Percentiles rank a stretch among this genome's conserved stretches.
Evolutionary conservation across 345 rosid species (phyloP).

Genomic region (Cardamine chenopodiifolia): DNA sequence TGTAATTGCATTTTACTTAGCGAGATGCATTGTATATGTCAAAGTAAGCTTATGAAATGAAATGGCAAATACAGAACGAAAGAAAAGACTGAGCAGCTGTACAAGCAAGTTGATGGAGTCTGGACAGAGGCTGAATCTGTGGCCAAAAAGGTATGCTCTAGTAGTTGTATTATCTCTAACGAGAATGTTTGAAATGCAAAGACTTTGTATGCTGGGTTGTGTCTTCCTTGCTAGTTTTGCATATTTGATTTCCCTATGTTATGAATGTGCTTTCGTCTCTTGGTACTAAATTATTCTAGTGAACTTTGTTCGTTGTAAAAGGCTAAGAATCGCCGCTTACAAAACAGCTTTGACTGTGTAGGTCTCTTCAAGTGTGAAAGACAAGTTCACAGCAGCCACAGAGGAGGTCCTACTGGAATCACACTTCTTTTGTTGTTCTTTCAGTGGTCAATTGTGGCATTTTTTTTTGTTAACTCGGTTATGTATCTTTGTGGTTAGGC

Average conservation of each 20-base stretch:
- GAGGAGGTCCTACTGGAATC: slow-evolving; percentile 68
- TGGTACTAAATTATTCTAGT: neutral
- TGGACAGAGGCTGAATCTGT: slow-evolving; percentile 93
- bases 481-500: slow-evolving; percentile 50
- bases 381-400: slow-evolving; percentile 74
- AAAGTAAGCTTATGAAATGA: slow-evolving; percentile 62
- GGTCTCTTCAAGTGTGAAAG: slow-evolving; percentile 83
- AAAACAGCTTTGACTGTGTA: slow-evolving; percentile 41
- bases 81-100: slow-evolving; percentile 86
- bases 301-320: slow-evolving; percentile 18
- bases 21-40: slow-evolving; percentile 59
- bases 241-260: neutral
- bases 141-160: slow-evolving; percentile 70
- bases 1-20: slow-evolving; percentile 21
- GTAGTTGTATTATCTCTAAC: neutral
- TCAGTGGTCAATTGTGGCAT: neutral
- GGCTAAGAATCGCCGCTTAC: slow-evolving; percentile 5
- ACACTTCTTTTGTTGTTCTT: slow-evolving; percentile 12
- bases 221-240: neutral
- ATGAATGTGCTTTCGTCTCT: slow-evolving; percentile 1
- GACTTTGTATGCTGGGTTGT: neutral
- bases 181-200: neutral
- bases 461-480: slow-evolving; percentile 4
- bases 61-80: slow-evolving; percentile 86
- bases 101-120: slow-evolving; percentile 79